Conservation (phyloP, 805 yeast genomes). For the Torulaspora maleeae region DNA sequence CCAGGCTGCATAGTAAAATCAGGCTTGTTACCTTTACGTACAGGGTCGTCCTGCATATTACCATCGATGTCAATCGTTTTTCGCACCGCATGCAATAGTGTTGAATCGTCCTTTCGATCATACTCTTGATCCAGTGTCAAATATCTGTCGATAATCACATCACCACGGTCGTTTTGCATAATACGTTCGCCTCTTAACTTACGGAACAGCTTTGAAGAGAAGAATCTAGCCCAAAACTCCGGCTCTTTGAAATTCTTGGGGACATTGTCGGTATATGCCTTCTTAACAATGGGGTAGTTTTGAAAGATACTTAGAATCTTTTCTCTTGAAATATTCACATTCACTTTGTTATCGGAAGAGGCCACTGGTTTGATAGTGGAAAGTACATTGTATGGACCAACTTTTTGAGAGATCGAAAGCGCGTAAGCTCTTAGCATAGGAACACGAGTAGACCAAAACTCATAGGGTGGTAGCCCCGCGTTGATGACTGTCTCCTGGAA, state of each 20-base stretch:
- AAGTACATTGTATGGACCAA: conserved; percentile 90
- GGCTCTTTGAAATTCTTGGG: conserved; percentile 79
- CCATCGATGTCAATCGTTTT: conserved; percentile 76
- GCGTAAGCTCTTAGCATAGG: conserved; percentile 82
- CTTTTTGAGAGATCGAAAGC: conserved; percentile 72
- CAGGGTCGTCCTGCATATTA: conserved; percentile 75
- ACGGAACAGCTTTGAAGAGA: conserved; percentile 82
- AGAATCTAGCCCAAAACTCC: conserved; percentile 94
- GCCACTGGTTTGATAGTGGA: conserved; percentile 94
- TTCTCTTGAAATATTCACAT: conserved; percentile 86
- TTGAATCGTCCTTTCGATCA: conserved; percentile 42
- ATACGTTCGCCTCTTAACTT: conserved; percentile 85
- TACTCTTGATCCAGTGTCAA: conserved; percentile 63
- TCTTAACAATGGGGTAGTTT: conserved; percentile 86
- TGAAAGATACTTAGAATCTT: conserved; percentile 84
- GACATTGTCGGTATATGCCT: conserved; percentile 85
- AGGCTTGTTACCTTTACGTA: conserved; percentile 70
- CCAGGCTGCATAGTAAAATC: conserved; percentile 81
- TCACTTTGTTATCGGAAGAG: conserved; percentile 86
- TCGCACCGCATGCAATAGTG: conserved; percentile 47
- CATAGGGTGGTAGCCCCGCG: conserved; percentile 67
- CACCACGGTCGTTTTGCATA: conserved; percentile 72
- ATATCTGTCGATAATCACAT: conserved; percentile 78
- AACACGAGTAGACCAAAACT: conserved; percentile 82
- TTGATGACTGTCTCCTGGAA: conserved; percentile 87